Evolutionary conservation across 768 basidiomycete genomes (phyloP), one percentile per base, ranked within the genome.

Genomic region (Fomitopsis pulvina): DNA sequence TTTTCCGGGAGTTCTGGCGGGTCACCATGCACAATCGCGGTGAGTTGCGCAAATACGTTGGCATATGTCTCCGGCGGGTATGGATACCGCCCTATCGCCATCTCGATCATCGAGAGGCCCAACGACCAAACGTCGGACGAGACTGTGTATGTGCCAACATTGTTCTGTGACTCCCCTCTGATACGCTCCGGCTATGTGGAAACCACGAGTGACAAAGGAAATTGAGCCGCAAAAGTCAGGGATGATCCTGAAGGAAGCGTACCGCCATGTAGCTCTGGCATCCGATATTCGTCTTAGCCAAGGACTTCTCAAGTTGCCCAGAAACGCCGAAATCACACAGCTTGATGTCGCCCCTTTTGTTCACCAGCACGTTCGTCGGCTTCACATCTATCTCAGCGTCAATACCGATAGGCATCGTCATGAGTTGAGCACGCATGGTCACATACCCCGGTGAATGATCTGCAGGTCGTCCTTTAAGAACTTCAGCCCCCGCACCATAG

Each of bases 211-310:
- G n/a, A 18, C 7, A 40, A 8, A 40, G 21, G 16, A 18, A 34
- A 34, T 34, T 16, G 20, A 40, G 39, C 16, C 16, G 39, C 7
- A 18, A 22, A 40, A n/a, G n/a, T 22, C 20, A 38, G 44, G 41
- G 22, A 59, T 22, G 9, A 21, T 9, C 11, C 20, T 26, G 41
- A 26, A 20, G 4, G 16, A 4, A 9, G 76, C 85, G 66, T 66
- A 92, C 92, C 42, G 95, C 95, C 93, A 99, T 98, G 67, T 99
- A 99, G 53, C 83, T 87, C 66, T 99, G 96, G 64, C 96, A 99
- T 6, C 96, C 96, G 32, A 99, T 97, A 60, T 98, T 98, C 5
- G 96, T 99, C 69, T 94, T 95, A 16, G 96, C 96, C 20, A 99
- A 74, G 49, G 85, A 88, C 65, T 92, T 92, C 68, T 99, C 95